phyloP scores from a whole-genome alignment of 1,284 basidiomycete species.

The Tilletia indica region DNA sequence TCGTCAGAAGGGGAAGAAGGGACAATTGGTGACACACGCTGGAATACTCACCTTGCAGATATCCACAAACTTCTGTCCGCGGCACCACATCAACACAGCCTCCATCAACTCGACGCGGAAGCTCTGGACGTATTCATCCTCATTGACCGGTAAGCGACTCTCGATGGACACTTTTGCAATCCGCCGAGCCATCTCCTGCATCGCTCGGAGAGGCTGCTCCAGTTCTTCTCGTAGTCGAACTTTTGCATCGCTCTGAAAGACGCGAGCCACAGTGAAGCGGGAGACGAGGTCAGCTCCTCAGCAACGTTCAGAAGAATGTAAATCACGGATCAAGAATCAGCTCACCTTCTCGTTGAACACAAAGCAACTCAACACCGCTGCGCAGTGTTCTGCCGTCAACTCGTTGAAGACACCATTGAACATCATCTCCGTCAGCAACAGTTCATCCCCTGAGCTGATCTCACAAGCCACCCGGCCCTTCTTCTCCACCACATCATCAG shows the following conservation, averaged over 20 bases:
- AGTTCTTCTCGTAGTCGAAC: constrained; percentile 88
- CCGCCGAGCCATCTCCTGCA: constrained; percentile 90
- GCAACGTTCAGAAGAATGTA: no score
- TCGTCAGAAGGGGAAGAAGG: constrained; percentile 1
- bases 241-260: constrained; percentile 74
- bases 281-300: background rate
- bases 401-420: constrained; percentile 96
- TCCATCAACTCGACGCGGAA: constrained; percentile 99
- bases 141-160: constrained; percentile 79
- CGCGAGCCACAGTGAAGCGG: background rate
- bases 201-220: constrained; percentile 81
- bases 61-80: constrained; percentile 91
- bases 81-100: constrained; percentile 93
- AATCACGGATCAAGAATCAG: constrained; percentile 3
- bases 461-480: constrained; percentile 98
- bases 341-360: constrained; percentile 94
- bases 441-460: constrained; percentile 93
- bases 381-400: constrained; percentile 84
- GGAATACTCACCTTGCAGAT: constrained; percentile 75
- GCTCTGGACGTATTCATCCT: constrained; percentile 89
- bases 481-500: constrained; percentile 91
- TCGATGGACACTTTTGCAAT: constrained; percentile 96
- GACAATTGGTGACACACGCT: background rate
- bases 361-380: constrained; percentile 88
- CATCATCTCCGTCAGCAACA: constrained; percentile 92